These are phyloP conservation scores for Theobroma cacao DNA, from an alignment of 345 rosid species.

Conservation along the genomic window DNA sequence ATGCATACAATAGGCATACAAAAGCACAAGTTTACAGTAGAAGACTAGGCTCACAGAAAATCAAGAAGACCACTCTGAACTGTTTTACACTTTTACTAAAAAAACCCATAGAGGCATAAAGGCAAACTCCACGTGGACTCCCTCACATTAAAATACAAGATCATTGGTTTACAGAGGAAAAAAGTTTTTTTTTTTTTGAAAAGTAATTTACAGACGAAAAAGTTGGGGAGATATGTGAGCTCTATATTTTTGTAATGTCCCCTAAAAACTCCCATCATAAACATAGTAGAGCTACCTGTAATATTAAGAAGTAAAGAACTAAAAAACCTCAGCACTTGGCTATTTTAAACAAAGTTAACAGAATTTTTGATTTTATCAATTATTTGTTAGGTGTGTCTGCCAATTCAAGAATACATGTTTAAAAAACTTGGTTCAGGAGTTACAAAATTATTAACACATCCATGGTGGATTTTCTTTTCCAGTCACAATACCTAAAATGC, in stretches of 20 bases:
- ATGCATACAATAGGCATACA: not conserved
- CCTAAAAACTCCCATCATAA: not conserved
- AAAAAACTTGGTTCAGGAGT: not conserved
- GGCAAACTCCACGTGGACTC: not conserved
- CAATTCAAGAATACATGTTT: not conserved
- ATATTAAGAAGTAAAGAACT: not conserved
- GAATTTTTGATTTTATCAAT: not conserved
- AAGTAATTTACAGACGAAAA: not conserved
- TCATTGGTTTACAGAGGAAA: not conserved
- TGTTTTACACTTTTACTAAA: not conserved
- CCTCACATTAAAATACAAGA: not conserved
- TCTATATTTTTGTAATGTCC: not conserved
- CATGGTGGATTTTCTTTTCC: not conserved
- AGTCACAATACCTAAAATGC: not conserved
- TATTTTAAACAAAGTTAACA: not conserved
- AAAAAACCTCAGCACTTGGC: not conserved
- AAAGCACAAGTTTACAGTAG: not conserved
- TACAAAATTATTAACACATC: not conserved
- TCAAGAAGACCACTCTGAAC: too few relatives aligned
- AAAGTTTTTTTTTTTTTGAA: too few relatives aligned
- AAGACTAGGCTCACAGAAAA: not conserved
- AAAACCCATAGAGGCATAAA: not conserved
- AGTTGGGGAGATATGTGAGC: not conserved
- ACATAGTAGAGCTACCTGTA: not conserved
- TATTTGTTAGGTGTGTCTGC: not conserved